These are phyloP conservation scores for Colletotrichum zoysiae DNA, from an alignment of 2,329 filamentous ascomycete species.

Conservation along the genomic window DNA sequence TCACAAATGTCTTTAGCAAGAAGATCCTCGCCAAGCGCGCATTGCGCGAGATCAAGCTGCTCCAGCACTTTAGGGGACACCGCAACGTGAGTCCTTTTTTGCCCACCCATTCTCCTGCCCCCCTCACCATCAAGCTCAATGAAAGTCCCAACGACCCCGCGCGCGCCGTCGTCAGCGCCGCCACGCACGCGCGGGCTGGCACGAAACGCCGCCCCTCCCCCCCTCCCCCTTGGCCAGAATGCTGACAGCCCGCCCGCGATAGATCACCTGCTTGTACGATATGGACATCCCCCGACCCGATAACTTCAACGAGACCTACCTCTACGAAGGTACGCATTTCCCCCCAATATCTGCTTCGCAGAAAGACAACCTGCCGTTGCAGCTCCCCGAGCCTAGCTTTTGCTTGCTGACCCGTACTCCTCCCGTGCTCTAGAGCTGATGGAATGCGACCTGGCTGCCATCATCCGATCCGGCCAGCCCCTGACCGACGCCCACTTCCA, in stretches of 20 bases:
- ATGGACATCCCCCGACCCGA: conserved; percentile 99
- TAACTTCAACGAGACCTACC: conserved; percentile 98
- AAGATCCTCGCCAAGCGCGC: conserved; percentile 99
- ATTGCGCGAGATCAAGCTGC: conserved; percentile 96
- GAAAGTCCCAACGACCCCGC: conserved; percentile 19
- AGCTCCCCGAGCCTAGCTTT: background rate
- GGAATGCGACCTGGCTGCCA: conserved; percentile 98
- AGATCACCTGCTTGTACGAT: conserved; percentile 99
- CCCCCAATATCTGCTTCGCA: background rate
- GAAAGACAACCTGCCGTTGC: conserved; percentile 6
- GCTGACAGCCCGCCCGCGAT: conserved; percentile 26
- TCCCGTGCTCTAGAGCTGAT: conserved; percentile 81
- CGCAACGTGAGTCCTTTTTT: conserved; percentile 74
- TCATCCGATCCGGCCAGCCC: conserved; percentile 96
- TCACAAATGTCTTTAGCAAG: conserved; percentile 99
- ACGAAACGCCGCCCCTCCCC: conserved; percentile 36
- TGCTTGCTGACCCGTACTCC: conserved; percentile 21
- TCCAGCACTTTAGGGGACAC: conserved; percentile 96
- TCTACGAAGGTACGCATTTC: conserved; percentile 87
- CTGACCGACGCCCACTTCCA: conserved; percentile 99
- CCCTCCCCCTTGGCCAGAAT: background rate
- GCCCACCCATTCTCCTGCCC: no score
- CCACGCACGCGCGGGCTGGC: conserved; percentile 5
- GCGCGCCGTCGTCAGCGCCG: conserved; percentile 18
- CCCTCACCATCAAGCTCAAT: conserved; percentile 1